A percentile compares a stretch with the other conserved stretches of the same genome.
Conservation (phyloP, 2,329 filamentous ascomycete genomes). For the Apiospora arundinis region DNA sequence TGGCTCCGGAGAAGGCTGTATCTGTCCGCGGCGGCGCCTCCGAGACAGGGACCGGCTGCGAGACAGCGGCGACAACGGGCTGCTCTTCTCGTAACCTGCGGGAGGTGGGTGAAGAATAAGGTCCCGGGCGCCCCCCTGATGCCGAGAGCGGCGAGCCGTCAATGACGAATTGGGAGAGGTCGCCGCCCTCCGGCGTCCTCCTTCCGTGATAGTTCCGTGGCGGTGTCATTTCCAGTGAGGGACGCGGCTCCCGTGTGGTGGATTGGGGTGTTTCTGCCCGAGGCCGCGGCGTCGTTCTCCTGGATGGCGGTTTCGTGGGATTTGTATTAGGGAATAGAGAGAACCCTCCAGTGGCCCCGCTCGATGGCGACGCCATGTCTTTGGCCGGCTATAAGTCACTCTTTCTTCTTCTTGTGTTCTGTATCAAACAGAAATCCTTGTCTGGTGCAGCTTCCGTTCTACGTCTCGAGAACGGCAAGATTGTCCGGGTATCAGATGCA, state of each 20-base stretch:
- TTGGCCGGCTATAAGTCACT: background rate
- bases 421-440: constrained; percentile 13
- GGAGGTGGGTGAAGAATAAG: background rate
- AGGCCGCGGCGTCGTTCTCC: constrained; percentile 48
- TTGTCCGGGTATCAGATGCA: background rate
- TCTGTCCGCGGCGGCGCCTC: constrained; percentile 54
- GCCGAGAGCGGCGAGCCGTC: constrained; percentile 35
- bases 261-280: constrained; percentile 38
- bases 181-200: constrained; percentile 35
- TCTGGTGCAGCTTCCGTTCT: background rate
- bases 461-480: background rate
- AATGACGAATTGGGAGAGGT: constrained; percentile 38
- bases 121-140: constrained; percentile 24
- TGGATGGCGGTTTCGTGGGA: constrained; percentile 46
- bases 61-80: constrained; percentile 37
- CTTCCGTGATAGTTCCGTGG: constrained; percentile 34
- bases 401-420: background rate
- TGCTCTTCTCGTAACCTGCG: constrained; percentile 4
- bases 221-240: constrained; percentile 38
- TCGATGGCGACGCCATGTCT: constrained; percentile 8
- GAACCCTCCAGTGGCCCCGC: constrained; percentile 49
- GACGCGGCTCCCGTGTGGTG: constrained; percentile 32
- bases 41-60: constrained; percentile 48
- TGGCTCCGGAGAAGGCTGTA: constrained; percentile 58
- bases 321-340: constrained; percentile 63